A percentile compares a stretch with the other conserved stretches of the same genome.
Evolutionary conservation across 192 early-diverging fungal species (phyloP).

Genomic region (Rhizophagus prolifer): DNA sequence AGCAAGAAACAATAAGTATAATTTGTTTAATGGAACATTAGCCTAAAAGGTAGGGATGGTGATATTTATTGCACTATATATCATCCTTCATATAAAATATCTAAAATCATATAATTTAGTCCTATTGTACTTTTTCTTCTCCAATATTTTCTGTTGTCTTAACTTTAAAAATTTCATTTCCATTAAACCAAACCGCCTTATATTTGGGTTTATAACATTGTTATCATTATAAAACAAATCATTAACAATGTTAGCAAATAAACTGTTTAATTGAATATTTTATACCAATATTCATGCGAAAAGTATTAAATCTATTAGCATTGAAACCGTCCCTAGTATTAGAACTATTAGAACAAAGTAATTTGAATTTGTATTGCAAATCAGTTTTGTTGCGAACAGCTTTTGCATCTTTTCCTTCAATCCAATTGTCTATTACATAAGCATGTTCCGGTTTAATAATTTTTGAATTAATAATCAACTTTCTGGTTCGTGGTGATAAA

Average conservation of each 20-base stretch:
- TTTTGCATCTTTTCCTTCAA: background rate
- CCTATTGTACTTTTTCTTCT: no score
- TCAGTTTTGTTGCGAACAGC: background rate
- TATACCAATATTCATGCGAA: background rate
- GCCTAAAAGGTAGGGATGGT: no score
- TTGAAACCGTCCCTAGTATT: slow-evolving; percentile 13
- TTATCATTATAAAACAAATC: background rate
- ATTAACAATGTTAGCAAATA: no score
- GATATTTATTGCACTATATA: no score
- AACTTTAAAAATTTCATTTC: slow-evolving; percentile 2
- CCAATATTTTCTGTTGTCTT: no score
- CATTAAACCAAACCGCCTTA: background rate
- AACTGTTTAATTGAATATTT: no score
- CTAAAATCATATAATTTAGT: no score
- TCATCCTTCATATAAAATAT: no score
- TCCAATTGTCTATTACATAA: background rate
- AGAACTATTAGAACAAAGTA: background rate
- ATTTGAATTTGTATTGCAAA: slow-evolving; percentile 2
- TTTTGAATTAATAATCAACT: background rate
- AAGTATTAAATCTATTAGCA: background rate
- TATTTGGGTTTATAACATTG: background rate
- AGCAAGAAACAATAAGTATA: no score
- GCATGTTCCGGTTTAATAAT: slow-evolving; percentile 10
- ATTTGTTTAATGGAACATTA: no score
- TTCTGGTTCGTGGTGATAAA: no score